A percentile compares a stretch with the other conserved stretches of the same genome.
Evolutionary conservation across 768 basidiomycete species (phyloP).

Genomic region (Auriscalpium orientale): DNA sequence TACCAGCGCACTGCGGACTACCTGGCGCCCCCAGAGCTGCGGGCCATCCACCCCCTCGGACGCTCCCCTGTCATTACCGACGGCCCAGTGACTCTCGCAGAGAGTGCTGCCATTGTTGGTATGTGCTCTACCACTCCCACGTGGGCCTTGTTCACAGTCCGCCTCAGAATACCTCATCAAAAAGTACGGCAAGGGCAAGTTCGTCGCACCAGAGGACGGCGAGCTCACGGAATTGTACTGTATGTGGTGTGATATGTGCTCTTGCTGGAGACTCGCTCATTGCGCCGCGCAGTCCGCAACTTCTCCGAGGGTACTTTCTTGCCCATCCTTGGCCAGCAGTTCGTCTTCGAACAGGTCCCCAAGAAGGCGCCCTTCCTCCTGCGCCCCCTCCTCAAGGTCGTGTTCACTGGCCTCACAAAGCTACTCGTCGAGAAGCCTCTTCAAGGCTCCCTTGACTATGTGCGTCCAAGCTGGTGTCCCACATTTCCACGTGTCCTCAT

Average conservation of each 20-base stretch:
- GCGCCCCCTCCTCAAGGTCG: slow-evolving; percentile 20
- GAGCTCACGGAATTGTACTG: slow-evolving; percentile 24
- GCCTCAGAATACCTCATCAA: slow-evolving; percentile 28
- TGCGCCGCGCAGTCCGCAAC: slow-evolving; percentile 19
- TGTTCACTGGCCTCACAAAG: slow-evolving; percentile 13
- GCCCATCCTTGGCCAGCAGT: slow-evolving; percentile 26
- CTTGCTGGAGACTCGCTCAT: not conserved
- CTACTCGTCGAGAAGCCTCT: slow-evolving; percentile 22
- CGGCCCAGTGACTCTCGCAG: slow-evolving; percentile 28
- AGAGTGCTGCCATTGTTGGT: slow-evolving; percentile 32
- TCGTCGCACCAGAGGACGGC: slow-evolving; percentile 18
- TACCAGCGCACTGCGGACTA: slow-evolving; percentile 20
- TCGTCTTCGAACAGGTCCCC: slow-evolving; percentile 24
- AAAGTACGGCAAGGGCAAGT: slow-evolving; percentile 25
- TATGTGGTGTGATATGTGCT: slow-evolving; percentile 6
- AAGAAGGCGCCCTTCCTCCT: slow-evolving; percentile 24
- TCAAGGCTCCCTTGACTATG: slow-evolving; percentile 20
- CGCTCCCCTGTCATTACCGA: slow-evolving; percentile 32
- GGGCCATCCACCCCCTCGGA: slow-evolving; percentile 27
- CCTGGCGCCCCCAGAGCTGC: slow-evolving; percentile 25
- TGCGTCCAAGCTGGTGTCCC: slow-evolving; percentile 3
- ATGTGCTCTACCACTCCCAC: slow-evolving; percentile 2
- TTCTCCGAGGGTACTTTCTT: slow-evolving; percentile 29
- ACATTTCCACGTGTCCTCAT: too few relatives aligned
- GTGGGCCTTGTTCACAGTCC: not conserved